Evolutionary conservation across 139 green algal genomes (phyloP), one percentile per base, ranked within the genome.

Genomic region (Coelastrella sp.): DNA sequence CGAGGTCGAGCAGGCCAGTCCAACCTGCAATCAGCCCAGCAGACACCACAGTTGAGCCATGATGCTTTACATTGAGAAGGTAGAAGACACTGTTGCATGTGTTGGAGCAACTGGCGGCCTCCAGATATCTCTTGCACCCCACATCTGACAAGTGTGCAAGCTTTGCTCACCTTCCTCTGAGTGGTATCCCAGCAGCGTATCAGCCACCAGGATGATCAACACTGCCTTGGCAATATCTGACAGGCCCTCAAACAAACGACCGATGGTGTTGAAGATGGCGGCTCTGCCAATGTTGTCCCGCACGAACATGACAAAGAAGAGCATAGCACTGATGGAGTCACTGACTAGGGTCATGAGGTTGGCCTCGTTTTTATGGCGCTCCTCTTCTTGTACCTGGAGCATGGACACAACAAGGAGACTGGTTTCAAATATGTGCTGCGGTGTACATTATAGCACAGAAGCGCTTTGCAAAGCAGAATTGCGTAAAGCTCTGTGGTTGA

Each of bases 161-260:
- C 12, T 49, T 0, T 8, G 15, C 84, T 25, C 84, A 88, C 84
- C 97, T 91, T 99, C 97, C 92, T 99, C 97, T 8, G 96, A 98
- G 92, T 99, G 97, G 90, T 99, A 99, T 6, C 97, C 97, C 80
- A 99, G 90, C 84, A 98, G 90, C n/a, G 96, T 98, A 92, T 98
- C 96, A 10, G 95, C 95, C 17, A 96, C 89, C 17, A 97, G 90
- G 91, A 99, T 99, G 94, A 99, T 98, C 57, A 98, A 85, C 76
- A 99, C 98, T 0, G 97, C 97, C 92, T 99, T 99, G 73, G 95
- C 97, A 25, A 96, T 98, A 90, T 99, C 96, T n/a, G 81, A 94
- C 72, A 99, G 94, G 22, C 97, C 97, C 17, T 94, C 93, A 81
- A 98, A 97, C 6, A 99, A 86, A 66, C 97, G 95, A 24, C 92